These are phyloP conservation scores for Penicillium roqueforti DNA, from an alignment of 495 filamentous ascomycete genomes.

Conservation along the genomic window DNA sequence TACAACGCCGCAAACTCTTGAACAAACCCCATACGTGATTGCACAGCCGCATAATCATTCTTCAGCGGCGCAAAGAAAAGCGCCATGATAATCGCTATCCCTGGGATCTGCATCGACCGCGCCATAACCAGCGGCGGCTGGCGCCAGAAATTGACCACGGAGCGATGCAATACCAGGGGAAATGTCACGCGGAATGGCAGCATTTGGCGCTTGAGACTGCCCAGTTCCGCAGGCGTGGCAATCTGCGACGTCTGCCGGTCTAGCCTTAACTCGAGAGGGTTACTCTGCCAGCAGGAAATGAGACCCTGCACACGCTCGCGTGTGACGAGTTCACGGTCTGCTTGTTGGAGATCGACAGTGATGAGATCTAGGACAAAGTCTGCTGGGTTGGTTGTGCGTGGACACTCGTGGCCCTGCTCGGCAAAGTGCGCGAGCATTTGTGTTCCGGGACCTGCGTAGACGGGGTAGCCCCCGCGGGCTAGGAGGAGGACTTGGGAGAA, in stretches of 20 bases:
- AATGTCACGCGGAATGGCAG: constrained; percentile 58
- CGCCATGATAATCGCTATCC: constrained; percentile 59
- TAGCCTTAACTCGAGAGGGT: constrained; percentile 21
- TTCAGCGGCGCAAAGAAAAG: constrained; percentile 70
- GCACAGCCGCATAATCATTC: constrained; percentile 61
- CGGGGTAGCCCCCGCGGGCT: constrained; percentile 60
- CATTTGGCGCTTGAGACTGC: constrained; percentile 56
- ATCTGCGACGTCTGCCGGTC: constrained; percentile 36
- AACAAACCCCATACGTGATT: constrained; percentile 66
- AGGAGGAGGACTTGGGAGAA: constrained; percentile 69
- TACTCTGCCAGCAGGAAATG: constrained; percentile 41
- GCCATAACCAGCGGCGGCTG: constrained; percentile 61
- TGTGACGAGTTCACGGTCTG: constrained; percentile 52
- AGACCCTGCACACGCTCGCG: constrained; percentile 55
- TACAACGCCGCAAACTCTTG: constrained; percentile 68
- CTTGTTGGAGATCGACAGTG: constrained; percentile 65
- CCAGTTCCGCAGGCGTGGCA: constrained; percentile 65
- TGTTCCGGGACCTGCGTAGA: constrained; percentile 61
- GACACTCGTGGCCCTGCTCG: constrained; percentile 56
- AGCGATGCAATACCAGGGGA: constrained; percentile 59
- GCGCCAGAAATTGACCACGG: constrained; percentile 61
- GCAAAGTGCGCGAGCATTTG: constrained; percentile 64
- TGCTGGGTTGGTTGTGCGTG: constrained; percentile 64
- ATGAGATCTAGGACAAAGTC: constrained; percentile 75
- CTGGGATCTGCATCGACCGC: constrained; percentile 63